Evolutionary conservation across 352 stramenopile genomes (phyloP), one percentile per base, ranked within the genome.

Genomic region (Phytophthora tentaculata): DNA sequence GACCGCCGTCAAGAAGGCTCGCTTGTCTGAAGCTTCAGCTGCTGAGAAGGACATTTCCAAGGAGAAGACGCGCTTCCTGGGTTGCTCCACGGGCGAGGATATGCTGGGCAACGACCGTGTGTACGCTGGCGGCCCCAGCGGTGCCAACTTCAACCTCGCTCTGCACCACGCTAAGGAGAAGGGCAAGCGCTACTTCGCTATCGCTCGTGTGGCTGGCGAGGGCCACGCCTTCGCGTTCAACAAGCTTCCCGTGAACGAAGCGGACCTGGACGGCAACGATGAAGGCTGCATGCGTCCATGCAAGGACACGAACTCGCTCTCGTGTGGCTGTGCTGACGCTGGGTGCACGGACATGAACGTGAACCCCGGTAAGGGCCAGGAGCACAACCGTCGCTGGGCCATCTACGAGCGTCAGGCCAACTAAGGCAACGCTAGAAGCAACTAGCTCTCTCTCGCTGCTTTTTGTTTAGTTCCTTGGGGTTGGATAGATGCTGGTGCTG

Each of bases 221-320:
- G 90, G 92, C 17, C 92, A 97, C 67, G 81, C 87, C 13, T 97
- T 97, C 58, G 90, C 88, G 22, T 97, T 98, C 78, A 91, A 96
- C 77, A 91, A 89, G 62, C 81, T 96, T 29, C 80, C 74, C 3
- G 59, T 92, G 59, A 85, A 79, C 52, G 71, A 80, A 52, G 80
- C 69, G 24, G 80, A 92, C 61, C 77, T 91, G 63, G 86, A 92
- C 63, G 82, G 80, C 56, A 92, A 94, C 68, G 88, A 92, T 60
- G 84, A 83, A 17, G 90, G 90, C 47, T 97, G 90, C 77, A 76
- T 77, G 50, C 80, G 89, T 20, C 66, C 82, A 45, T 97, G 91
- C 62, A 77, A 88, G 60, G 91, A 97, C 73, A 86, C 82, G 56
- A 73, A 74, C 16, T 71, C 77, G 29, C 86, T 96, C 67, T 79